Evolutionary conservation across 371 early-diverging fungal genomes (phyloP).

Genomic region (Lichtheimia ornata): DNA sequence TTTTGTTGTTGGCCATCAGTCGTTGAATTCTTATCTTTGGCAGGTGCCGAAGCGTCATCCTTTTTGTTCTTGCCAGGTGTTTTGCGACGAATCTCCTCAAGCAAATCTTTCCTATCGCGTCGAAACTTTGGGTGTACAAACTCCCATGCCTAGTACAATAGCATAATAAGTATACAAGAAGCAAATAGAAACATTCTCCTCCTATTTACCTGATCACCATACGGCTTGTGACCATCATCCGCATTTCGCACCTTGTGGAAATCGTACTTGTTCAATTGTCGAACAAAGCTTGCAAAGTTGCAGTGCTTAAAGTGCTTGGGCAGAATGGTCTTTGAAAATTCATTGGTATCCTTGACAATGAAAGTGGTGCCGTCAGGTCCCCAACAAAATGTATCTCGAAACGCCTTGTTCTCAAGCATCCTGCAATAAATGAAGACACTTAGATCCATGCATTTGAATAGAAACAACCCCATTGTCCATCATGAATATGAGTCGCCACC

Average conservation of each 20-base stretch:
- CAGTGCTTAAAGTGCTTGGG: conserved; percentile 91
- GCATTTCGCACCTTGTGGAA: conserved; percentile 83
- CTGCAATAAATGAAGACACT: conserved; percentile 17
- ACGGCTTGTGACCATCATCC: conserved; percentile 52
- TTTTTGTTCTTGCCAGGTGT: conserved; percentile 36
- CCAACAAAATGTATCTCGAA: conserved; percentile 74
- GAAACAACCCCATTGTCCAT: no score
- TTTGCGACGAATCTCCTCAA: conserved; percentile 66
- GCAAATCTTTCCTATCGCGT: conserved; percentile 59
- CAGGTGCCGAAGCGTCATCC: conserved; percentile 17
- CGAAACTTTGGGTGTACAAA: conserved; percentile 79
- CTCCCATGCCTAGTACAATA: conserved; percentile 66
- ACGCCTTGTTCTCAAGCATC: conserved; percentile 71
- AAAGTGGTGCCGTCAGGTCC: conserved; percentile 77
- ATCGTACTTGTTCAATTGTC: conserved; percentile 97
- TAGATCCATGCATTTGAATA: no score
- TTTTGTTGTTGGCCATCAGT: conserved; percentile 4
- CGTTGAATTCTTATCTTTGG: conserved; percentile 4
- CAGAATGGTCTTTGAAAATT: conserved; percentile 72
- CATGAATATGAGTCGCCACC: no score
- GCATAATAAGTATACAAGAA: background rate
- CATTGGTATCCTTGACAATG: conserved; percentile 78
- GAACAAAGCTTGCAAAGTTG: conserved; percentile 92
- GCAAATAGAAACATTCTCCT: background rate
- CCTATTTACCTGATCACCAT: conserved; percentile 57